Conservation (phyloP, 805 yeast species). For the Yarrowia keelungensis region DNA sequence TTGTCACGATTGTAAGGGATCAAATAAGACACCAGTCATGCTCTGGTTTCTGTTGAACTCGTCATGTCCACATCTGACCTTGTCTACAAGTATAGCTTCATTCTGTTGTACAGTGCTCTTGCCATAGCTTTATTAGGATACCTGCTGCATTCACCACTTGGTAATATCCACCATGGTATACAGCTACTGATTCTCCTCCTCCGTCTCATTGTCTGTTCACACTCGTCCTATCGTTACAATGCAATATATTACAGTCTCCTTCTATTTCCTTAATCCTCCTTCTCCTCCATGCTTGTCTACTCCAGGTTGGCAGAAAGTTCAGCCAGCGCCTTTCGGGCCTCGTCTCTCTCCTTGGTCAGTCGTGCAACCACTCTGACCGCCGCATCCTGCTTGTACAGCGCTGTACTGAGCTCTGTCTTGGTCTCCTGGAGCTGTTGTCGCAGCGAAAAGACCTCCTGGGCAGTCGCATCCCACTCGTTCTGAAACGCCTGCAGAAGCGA, state of each 20-base stretch:
- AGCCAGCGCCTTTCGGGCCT: constrained; percentile 69
- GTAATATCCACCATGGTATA: no score
- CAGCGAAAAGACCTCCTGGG: constrained; percentile 77
- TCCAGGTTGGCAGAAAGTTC: constrained; percentile 52
- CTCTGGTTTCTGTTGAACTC: no score
- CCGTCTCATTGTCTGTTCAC: no score
- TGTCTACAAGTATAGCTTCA: no score
- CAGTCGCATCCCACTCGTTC: constrained; percentile 87
- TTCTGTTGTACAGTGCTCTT: no score
- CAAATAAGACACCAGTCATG: no score
- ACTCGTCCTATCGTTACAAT: background rate
- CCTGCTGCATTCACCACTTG: no score
- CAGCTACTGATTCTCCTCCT: no score
- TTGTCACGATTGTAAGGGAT: no score
- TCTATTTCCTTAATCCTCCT: background rate
- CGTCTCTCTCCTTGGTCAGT: constrained; percentile 77
- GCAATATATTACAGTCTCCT: constrained; percentile 20
- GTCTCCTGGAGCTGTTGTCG: constrained; percentile 72
- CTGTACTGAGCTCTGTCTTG: constrained; percentile 74
- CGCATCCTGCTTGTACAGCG: constrained; percentile 87
- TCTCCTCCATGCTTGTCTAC: constrained; percentile 6
- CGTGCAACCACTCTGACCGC: constrained; percentile 84
- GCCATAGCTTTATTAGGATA: no score
- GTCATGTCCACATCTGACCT: no score
- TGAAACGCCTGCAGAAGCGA: constrained; percentile 76